Conservation (phyloP, 2,329 filamentous ascomycete species). For the Metarhizium rileyi region DNA sequence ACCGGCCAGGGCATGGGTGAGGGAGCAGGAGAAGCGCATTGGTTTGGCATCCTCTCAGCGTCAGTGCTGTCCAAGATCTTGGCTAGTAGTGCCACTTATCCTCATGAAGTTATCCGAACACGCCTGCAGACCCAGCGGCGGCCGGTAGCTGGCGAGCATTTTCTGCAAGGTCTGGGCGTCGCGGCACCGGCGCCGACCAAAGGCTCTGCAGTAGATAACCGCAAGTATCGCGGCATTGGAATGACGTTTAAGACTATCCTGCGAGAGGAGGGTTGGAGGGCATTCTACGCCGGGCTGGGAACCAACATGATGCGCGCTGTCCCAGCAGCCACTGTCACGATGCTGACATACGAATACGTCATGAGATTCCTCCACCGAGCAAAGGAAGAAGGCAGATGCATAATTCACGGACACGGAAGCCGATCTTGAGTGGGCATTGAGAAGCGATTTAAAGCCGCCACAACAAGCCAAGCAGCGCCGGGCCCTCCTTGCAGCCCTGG, state of each 20-base stretch:
- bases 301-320: slow-evolving; percentile 96
- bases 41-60: slow-evolving; percentile 74
- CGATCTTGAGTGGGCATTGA: neutral
- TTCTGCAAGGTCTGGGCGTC: slow-evolving; percentile 40
- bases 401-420: slow-evolving; percentile 14
- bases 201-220: slow-evolving; percentile 18
- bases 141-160: slow-evolving; percentile 46
- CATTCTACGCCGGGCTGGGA: slow-evolving; percentile 94
- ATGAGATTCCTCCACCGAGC: slow-evolving; percentile 43
- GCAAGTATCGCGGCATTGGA: slow-evolving; percentile 68
- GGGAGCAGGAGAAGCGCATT: slow-evolving; percentile 49
- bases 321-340: slow-evolving; percentile 90
- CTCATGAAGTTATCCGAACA: slow-evolving; percentile 92
- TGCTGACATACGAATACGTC: slow-evolving; percentile 87
- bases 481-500: neutral
- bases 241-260: slow-evolving; percentile 79
- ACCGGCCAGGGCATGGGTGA: slow-evolving; percentile 83
- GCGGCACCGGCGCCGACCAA: slow-evolving; percentile 21
- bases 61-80: slow-evolving; percentile 91
- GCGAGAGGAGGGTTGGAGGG: slow-evolving; percentile 85
- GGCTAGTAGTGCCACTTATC: slow-evolving; percentile 91
- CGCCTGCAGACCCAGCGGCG: slow-evolving; percentile 88
- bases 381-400: slow-evolving; percentile 29
- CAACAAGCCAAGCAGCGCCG: neutral
- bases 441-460: neutral